Conservation (phyloP, 805 yeast genomes). For the Wickerhamomyces subpelliculosus region DNA sequence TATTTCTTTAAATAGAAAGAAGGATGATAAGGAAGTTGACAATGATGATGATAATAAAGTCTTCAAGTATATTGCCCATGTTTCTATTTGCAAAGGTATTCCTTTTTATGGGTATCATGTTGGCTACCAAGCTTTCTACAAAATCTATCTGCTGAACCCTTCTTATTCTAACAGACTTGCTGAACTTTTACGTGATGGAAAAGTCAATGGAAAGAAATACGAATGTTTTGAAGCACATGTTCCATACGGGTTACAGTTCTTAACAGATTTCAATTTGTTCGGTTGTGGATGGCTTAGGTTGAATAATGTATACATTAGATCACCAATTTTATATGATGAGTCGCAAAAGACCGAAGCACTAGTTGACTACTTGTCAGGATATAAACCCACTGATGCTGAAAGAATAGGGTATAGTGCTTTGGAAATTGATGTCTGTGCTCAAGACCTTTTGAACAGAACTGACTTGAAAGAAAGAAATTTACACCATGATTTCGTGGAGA, state of each 20-base stretch:
- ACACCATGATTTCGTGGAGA: conserved; percentile 44
- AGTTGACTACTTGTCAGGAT: conserved; percentile 25
- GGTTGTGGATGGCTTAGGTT: conserved; percentile 77
- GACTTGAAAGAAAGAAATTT: conserved; percentile 36
- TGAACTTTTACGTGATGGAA: conserved; percentile 39
- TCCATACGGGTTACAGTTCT: conserved; percentile 68
- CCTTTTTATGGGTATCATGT: conserved; percentile 82
- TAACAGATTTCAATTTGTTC: conserved; percentile 74
- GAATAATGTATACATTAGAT: conserved; percentile 42
- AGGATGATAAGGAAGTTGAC: conserved; percentile 1
- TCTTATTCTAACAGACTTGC: conserved; percentile 47
- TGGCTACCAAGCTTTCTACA: conserved; percentile 58
- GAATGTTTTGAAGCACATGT: conserved; percentile 77
- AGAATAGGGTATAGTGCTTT: conserved; percentile 57
- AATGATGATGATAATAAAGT: conserved; percentile 10
- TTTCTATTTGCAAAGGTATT: conserved; percentile 61
- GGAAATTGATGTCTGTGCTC: conserved; percentile 66
- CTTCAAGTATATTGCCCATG: conserved; percentile 46
- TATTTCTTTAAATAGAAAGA: conserved; percentile 29
- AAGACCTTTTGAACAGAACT: conserved; percentile 51
- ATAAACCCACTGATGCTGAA: conserved; percentile 22
- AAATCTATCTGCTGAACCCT: conserved; percentile 64
- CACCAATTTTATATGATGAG: conserved; percentile 40
- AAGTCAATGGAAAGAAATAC: conserved; percentile 25
- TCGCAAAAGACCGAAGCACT: conserved; percentile 25